Evolutionary conservation across 164 flowering plant species (phyloP).

Genomic region (Pachysandra terminalis): DNA sequence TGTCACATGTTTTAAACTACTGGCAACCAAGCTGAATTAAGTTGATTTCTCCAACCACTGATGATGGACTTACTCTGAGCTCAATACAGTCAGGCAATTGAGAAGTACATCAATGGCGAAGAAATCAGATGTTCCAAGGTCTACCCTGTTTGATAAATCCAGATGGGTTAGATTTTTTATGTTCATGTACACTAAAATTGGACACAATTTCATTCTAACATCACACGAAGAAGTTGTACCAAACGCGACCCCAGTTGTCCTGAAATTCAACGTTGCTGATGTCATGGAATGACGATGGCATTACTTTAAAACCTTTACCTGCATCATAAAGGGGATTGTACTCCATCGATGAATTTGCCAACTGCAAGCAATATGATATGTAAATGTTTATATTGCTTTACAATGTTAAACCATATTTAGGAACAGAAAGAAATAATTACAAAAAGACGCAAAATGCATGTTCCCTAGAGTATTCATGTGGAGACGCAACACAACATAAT

Average conservation of each 20-base stretch:
- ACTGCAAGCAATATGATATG: slow-evolving; percentile 35
- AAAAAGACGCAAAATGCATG: neutral
- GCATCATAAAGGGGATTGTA: slow-evolving; percentile 72
- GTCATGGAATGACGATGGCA: slow-evolving; percentile 94
- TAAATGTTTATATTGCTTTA: neutral
- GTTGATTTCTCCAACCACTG: too few relatives aligned
- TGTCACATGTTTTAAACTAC: too few relatives aligned
- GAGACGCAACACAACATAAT: neutral
- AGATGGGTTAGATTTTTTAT: slow-evolving; percentile 2
- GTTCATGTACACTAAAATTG: neutral
- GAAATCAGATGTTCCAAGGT: slow-evolving; percentile 85
- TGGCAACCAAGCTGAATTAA: too few relatives aligned
- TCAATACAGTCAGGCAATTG: slow-evolving; percentile 78
- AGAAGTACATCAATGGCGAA: slow-evolving; percentile 88
- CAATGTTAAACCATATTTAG: neutral
- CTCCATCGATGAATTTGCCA: slow-evolving; percentile 65
- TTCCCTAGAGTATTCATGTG: neutral
- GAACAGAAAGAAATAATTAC: neutral
- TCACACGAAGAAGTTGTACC: slow-evolving; percentile 37
- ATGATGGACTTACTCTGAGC: slow-evolving; percentile 64
- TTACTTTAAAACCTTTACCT: slow-evolving; percentile 63
- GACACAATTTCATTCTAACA: neutral
- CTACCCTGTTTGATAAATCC: slow-evolving; percentile 65
- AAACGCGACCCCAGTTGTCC: slow-evolving; percentile 90
- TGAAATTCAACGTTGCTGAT: slow-evolving; percentile 92